These are phyloP conservation scores for Coemansia erecta DNA, from an alignment of 192 early-diverging fungal species.

Conservation along the genomic window DNA sequence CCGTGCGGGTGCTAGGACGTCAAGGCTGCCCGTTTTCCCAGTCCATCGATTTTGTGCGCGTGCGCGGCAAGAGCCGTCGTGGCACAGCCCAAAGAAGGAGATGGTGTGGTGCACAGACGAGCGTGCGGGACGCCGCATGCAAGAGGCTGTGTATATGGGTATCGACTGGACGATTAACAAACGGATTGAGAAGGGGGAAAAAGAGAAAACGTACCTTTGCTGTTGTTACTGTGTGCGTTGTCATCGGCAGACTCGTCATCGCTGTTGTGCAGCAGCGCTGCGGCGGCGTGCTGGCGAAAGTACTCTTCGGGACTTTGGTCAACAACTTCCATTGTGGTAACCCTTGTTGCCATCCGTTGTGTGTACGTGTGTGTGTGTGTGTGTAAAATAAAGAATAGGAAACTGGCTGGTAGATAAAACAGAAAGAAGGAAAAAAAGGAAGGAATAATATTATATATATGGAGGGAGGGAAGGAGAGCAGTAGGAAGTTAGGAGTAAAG, in stretches of 20 bases:
- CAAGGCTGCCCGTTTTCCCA: too few species aligned
- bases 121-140: too few species aligned
- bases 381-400: not conserved
- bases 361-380: not conserved
- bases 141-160: not conserved
- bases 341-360: too few species aligned
- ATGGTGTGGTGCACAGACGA: too few species aligned
- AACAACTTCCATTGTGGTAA: slow-evolving; percentile 21
- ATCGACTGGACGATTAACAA: slow-evolving; percentile 1
- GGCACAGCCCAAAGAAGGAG: too few species aligned
- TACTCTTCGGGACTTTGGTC: slow-evolving; percentile 50
- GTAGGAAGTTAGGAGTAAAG: not conserved
- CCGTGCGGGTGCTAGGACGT: too few species aligned
- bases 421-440: not conserved
- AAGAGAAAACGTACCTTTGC: slow-evolving; percentile 10
- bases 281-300: slow-evolving; percentile 44
- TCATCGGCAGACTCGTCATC: slow-evolving; percentile 25
- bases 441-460: not conserved
- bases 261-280: slow-evolving; percentile 31
- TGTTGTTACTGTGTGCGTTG: slow-evolving; percentile 25
- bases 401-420: not conserved
- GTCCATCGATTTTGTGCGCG: too few species aligned
- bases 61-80: too few species aligned
- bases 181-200: not conserved
- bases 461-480: too few species aligned